phyloP scores from a whole-genome alignment of 2,329 filamentous ascomycete genomes.

The Botryotinia convoluta region DNA sequence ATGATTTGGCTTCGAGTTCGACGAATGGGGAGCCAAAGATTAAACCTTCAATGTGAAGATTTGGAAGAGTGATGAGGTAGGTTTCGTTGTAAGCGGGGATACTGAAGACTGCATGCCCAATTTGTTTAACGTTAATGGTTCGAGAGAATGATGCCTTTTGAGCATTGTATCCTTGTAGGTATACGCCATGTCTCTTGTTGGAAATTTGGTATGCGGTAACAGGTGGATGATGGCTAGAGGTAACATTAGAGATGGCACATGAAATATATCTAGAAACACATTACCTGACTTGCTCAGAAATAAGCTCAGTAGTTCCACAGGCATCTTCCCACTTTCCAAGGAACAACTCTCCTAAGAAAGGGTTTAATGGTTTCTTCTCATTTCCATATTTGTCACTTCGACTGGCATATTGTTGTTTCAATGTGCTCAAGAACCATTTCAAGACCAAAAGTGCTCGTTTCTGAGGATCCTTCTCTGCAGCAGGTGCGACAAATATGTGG shows the following conservation, averaged over 20 bases:
- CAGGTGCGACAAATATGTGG: slow-evolving; percentile 74
- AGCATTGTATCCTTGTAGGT: slow-evolving; percentile 84
- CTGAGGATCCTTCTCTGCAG: slow-evolving; percentile 72
- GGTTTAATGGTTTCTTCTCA: slow-evolving; percentile 97
- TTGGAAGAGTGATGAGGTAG: slow-evolving; percentile 88
- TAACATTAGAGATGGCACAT: slow-evolving; percentile 18
- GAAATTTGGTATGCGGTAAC: slow-evolving; percentile 92
- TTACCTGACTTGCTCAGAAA: slow-evolving; percentile 90
- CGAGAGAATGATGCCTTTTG: slow-evolving; percentile 94
- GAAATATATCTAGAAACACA: slow-evolving; percentile 15
- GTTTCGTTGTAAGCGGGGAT: slow-evolving; percentile 57
- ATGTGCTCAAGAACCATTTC: slow-evolving; percentile 91
- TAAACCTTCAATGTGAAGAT: slow-evolving; percentile 89
- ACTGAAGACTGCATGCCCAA: slow-evolving; percentile 82
- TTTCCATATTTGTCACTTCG: slow-evolving; percentile 78
- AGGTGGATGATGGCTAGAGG: slow-evolving; percentile 76
- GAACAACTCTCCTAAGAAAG: slow-evolving; percentile 93
- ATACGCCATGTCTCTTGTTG: slow-evolving; percentile 79
- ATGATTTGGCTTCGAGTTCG: slow-evolving; percentile 80
- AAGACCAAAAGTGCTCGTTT: slow-evolving; percentile 85
- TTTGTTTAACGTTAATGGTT: slow-evolving; percentile 93
- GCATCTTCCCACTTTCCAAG: slow-evolving; percentile 85
- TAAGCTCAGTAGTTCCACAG: slow-evolving; percentile 76
- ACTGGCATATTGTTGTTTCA: slow-evolving; percentile 79
- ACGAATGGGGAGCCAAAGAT: slow-evolving; percentile 85